Evolutionary conservation across 2,329 filamentous ascomycete genomes (phyloP).

Genomic region (Pseudohalonectria lignicola): DNA sequence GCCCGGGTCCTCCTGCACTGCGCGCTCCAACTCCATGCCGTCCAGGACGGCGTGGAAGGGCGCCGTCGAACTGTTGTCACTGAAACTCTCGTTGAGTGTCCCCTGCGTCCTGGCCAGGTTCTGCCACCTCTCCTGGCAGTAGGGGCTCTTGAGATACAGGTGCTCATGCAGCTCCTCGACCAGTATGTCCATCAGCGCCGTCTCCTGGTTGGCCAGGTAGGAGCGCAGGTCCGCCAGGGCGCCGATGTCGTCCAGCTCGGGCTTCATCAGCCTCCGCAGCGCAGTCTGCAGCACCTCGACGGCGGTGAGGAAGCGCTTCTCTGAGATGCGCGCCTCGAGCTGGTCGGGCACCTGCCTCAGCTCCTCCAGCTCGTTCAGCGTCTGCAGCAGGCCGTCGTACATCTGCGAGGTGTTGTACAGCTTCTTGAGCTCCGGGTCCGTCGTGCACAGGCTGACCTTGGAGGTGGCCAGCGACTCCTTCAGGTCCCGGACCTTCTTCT

Average conservation of each 20-base stretch:
- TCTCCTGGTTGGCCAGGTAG: conserved; percentile 90
- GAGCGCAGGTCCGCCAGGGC: conserved; percentile 75
- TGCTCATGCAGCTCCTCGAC: conserved; percentile 98
- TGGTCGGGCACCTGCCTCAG: conserved; percentile 83
- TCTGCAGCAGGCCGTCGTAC: conserved; percentile 82
- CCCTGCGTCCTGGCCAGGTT: conserved; percentile 59
- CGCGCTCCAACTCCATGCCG: conserved; percentile 45
- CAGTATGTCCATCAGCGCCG: conserved; percentile 80
- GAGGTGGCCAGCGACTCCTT: conserved; percentile 75
- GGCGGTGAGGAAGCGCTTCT: conserved; percentile 87
- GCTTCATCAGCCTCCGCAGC: conserved; percentile 69
- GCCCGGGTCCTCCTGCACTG: conserved; percentile 73
- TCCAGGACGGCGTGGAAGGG: conserved; percentile 53
- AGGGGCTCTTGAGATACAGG: conserved; percentile 93
- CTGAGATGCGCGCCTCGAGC: conserved; percentile 86
- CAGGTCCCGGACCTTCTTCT: conserved; percentile 70
- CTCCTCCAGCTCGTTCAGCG: conserved; percentile 76
- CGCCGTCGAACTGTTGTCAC: conserved; percentile 24
- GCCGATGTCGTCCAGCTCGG: conserved; percentile 84
- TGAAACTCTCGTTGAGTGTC: conserved; percentile 19
- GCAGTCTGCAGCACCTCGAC: conserved; percentile 88
- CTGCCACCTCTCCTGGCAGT: conserved; percentile 95
- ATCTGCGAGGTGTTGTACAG: conserved; percentile 78
- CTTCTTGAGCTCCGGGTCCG: conserved; percentile 84
- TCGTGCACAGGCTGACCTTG: conserved; percentile 70